Evolutionary conservation across 345 rosid species (phyloP), one percentile per base, ranked within the genome.

Genomic region (Gossypium stocksii): DNA sequence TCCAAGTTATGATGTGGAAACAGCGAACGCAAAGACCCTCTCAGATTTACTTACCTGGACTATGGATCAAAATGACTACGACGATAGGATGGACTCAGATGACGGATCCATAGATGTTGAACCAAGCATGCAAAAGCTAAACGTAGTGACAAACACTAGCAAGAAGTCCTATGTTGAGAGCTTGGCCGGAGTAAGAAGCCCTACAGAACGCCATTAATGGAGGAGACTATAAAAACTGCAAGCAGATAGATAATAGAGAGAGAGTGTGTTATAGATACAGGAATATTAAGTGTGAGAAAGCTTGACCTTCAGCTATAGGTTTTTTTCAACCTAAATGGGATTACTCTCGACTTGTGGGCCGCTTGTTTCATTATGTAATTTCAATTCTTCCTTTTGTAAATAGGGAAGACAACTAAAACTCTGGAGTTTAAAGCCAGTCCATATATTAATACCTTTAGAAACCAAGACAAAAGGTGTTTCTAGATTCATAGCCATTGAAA

Each of bases 1-100:
- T 11, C 56, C 57, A 1, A 45, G 51, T 34, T 78, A 70, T 9
- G 54, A 79, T 0, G 34, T 44, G 1, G 86, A 83, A 3, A 25
- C 74, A 52, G 67, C 81, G 2, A 65, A 58, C 17, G 59, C 87
- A 6, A 80, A 76, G 86, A 88, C 91, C n/a, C 76, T 90, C 10
- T 82, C 80, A 8, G 95, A 90, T 79, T 90, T 87, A 74, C 88
- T 90, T 83, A 90, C 89, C 38, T 90, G 95, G 95, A 74, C 78
- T 45, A 57, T 49, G 2, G 90, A 88, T 41, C 82, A 84, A 73
- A 75, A 60, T 45, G 85, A 80, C 3, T 25, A 22, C 5, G 82
- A 78, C 17, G 77, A 59, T 38, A 79, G 79, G 60, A 77, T 65
- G 44, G 86, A 85, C 25, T 43, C 77, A 3, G 89, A 88, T 53